phyloP scores from a whole-genome alignment of 139 green algal species.

The Tetraselmis chui region DNA sequence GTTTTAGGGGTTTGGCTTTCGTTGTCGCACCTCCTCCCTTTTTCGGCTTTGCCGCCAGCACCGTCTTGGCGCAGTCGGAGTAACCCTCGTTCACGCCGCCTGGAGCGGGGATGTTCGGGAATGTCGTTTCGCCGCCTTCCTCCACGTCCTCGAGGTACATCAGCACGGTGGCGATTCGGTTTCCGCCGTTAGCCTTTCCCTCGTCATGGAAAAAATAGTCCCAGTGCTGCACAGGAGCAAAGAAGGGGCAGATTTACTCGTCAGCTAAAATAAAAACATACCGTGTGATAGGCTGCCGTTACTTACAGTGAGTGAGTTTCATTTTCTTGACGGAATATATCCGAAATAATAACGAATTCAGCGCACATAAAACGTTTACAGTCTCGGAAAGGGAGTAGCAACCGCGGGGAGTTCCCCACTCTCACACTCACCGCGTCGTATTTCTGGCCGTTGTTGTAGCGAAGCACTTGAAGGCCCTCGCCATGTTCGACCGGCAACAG shows the following conservation, averaged over 20 bases:
- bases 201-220: constrained; percentile 62
- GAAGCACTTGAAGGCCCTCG: constrained; percentile 41
- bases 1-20: too few species aligned
- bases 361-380: background rate
- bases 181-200: constrained; percentile 15
- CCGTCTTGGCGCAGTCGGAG: constrained; percentile 45
- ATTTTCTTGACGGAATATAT: background rate
- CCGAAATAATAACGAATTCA: background rate
- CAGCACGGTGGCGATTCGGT: constrained; percentile 14
- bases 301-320: too few species aligned
- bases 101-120: constrained; percentile 26
- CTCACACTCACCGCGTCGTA: constrained; percentile 35
- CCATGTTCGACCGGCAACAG: constrained; percentile 36
- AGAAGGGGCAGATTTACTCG: too few species aligned
- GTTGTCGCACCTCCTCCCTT: constrained; percentile 29
- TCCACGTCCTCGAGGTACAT: constrained; percentile 21
- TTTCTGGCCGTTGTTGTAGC: constrained; percentile 42
- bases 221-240: constrained; percentile 8
- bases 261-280: too few species aligned
- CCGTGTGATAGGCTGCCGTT: too few species aligned
- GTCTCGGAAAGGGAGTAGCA: too few species aligned
- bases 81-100: constrained; percentile 34
- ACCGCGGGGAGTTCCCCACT: too few species aligned
- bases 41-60: constrained; percentile 45
- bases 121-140: constrained; percentile 20